These are phyloP conservation scores for Ceratocystis huliohia DNA, from an alignment of 2,329 filamentous ascomycete species.

Conservation along the genomic window DNA sequence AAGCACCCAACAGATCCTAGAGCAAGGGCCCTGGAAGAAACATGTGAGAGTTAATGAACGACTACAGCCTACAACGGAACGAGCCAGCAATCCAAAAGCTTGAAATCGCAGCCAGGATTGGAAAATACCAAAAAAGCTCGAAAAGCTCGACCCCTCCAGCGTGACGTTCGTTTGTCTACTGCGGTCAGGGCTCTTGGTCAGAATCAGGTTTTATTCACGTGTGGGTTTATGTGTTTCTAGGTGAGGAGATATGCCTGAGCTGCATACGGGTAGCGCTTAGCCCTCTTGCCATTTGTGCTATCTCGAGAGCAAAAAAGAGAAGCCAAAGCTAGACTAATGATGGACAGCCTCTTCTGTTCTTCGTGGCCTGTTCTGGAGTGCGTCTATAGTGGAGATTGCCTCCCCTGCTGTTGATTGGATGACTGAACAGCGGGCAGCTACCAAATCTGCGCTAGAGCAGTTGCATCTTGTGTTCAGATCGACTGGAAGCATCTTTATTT, in stretches of 20 bases:
- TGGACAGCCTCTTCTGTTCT: neutral
- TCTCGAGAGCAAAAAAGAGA: too few species aligned
- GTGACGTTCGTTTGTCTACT: neutral
- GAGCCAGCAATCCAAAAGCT: constrained; percentile 6
- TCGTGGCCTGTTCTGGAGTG: neutral
- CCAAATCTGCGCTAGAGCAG: constrained; percentile 2
- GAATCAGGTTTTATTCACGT: neutral
- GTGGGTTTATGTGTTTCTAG: neutral
- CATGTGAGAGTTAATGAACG: constrained; percentile 1
- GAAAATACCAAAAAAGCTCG: neutral
- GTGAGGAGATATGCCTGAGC: neutral
- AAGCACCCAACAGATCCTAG: neutral
- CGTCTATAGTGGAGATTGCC: constrained; percentile 1
- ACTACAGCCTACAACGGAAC: neutral
- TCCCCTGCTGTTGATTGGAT: neutral
- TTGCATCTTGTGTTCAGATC: constrained; percentile 5
- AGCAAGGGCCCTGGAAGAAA: neutral
- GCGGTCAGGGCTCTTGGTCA: neutral
- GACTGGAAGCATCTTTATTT: neutral
- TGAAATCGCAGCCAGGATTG: constrained; percentile 7
- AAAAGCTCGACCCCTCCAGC: constrained; percentile 8
- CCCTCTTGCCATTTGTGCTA: too few species aligned
- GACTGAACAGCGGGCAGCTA: neutral
- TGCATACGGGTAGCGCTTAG: neutral
- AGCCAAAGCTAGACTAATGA: too few species aligned